Evolutionary conservation across 1,284 basidiomycete species (phyloP).

Genomic region (Neolentinus lepideus): DNA sequence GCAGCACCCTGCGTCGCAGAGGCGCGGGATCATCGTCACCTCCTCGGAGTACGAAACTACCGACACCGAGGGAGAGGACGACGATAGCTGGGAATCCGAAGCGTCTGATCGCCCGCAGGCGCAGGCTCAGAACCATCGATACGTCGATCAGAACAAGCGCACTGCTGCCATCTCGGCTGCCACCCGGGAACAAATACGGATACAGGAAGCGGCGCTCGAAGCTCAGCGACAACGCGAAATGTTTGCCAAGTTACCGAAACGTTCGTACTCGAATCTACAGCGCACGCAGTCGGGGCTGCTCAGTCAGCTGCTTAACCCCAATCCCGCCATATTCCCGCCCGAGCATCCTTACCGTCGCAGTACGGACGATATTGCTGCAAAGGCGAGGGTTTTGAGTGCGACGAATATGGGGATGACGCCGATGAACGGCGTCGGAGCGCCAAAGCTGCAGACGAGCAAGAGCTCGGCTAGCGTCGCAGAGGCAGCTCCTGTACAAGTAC

Average conservation of each 20-base stretch:
- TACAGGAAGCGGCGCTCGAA: slow-evolving; percentile 46
- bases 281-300: slow-evolving; percentile 52
- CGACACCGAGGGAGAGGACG: slow-evolving; percentile 11
- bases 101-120: slow-evolving; percentile 15
- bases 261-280: slow-evolving; percentile 54
- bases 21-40: slow-evolving; percentile 4
- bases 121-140: neutral
- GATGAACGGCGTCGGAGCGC: slow-evolving; percentile 13
- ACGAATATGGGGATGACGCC: slow-evolving; percentile 6
- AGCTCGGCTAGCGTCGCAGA: slow-evolving; percentile 58
- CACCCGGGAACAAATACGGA: slow-evolving; percentile 21
- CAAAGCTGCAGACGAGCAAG: slow-evolving; percentile 47
- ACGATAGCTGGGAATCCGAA: slow-evolving; percentile 20
- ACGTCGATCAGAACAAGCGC: slow-evolving; percentile 3
- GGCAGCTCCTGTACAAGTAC: slow-evolving; percentile 48
- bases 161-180: neutral
- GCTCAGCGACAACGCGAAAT: slow-evolving; percentile 65
- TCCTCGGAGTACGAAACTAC: slow-evolving; percentile 10
- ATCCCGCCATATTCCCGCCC: slow-evolving; percentile 49
- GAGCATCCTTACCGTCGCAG: slow-evolving; percentile 53
- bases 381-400: slow-evolving; percentile 10
- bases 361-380: slow-evolving; percentile 34
- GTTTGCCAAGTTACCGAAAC: slow-evolving; percentile 71
- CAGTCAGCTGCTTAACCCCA: slow-evolving; percentile 63
- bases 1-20: neutral